Conservation (phyloP, 208 protist genomes). For the Acanthamoeba sp. region DNA sequence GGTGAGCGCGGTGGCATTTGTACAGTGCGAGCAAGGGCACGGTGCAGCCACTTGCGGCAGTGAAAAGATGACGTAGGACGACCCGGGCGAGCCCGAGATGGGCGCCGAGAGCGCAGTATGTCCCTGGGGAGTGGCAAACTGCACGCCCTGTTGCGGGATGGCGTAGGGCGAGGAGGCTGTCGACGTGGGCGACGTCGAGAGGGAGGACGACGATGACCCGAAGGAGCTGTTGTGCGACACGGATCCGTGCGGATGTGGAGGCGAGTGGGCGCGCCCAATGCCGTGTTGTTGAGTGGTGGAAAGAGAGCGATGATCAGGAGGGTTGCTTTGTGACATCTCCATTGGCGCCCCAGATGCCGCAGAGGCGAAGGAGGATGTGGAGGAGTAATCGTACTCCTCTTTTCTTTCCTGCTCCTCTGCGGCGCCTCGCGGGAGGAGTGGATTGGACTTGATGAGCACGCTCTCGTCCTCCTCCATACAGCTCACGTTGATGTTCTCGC, state of each 20-base stretch:
- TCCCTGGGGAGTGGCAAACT: not conserved
- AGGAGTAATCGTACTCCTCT: slow-evolving; percentile 20
- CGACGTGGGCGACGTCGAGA: slow-evolving; percentile 12
- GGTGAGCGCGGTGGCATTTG: slow-evolving; percentile 23
- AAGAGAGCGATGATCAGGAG: no score
- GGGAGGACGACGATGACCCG: not conserved
- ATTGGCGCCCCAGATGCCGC: no score
- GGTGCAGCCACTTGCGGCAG: slow-evolving; percentile 12
- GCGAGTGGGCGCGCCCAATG: not conserved
- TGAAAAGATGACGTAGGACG: slow-evolving; percentile 6
- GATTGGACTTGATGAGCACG: slow-evolving; percentile 23
- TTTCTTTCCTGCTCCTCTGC: not conserved
- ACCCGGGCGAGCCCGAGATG: not conserved
- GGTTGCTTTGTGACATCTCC: no score
- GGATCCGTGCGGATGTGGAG: not conserved
- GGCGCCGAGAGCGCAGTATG: not conserved
- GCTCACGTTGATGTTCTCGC: slow-evolving; percentile 35
- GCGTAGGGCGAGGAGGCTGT: not conserved
- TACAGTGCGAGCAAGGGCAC: slow-evolving; percentile 25
- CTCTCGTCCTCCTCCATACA: slow-evolving; percentile 25
- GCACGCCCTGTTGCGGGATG: not conserved
- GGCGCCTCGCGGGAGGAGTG: not conserved
- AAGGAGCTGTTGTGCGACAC: not conserved
- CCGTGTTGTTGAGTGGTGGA: not conserved
- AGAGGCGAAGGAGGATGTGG: not conserved